Conservation (phyloP, 1,139 yeast species). For the Meyerozyma sp. region DNA sequence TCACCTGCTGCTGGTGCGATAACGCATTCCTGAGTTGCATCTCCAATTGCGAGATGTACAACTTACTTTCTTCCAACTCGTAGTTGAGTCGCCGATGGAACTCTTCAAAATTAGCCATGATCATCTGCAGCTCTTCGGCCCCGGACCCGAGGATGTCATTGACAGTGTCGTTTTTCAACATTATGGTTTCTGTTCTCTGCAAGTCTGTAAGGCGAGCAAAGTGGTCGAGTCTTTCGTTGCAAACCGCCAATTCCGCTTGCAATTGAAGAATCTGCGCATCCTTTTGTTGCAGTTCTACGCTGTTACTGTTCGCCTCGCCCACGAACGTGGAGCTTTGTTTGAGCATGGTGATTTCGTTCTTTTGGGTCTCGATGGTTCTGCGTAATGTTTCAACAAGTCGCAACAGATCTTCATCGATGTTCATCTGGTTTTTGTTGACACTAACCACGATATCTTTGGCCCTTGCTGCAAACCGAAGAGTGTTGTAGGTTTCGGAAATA, state of each 20-base stretch:
- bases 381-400: slow-evolving; percentile 43
- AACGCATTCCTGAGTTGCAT: slow-evolving; percentile 35
- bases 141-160: slow-evolving; percentile 44
- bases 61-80: slow-evolving; percentile 58
- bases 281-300: background rate
- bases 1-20: slow-evolving; percentile 3
- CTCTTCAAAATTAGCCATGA: slow-evolving; percentile 44
- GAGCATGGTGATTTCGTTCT: slow-evolving; percentile 31
- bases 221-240: slow-evolving; percentile 68
- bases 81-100: slow-evolving; percentile 37
- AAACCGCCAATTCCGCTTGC: slow-evolving; percentile 54
- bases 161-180: slow-evolving; percentile 49
- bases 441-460: slow-evolving; percentile 79
- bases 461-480: slow-evolving; percentile 86
- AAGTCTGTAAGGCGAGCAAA: slow-evolving; percentile 57
- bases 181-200: slow-evolving; percentile 49
- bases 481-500: slow-evolving; percentile 75
- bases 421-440: slow-evolving; percentile 51
- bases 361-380: slow-evolving; percentile 40
- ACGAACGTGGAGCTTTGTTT: slow-evolving; percentile 8
- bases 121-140: slow-evolving; percentile 30
- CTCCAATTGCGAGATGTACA: slow-evolving; percentile 62
- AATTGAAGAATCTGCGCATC: slow-evolving; percentile 32
- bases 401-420: slow-evolving; percentile 36
- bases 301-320: slow-evolving; percentile 3